These are phyloP conservation scores for Thraustotheca clavata DNA, from an alignment of 352 stramenopile species.

Conservation along the genomic window DNA sequence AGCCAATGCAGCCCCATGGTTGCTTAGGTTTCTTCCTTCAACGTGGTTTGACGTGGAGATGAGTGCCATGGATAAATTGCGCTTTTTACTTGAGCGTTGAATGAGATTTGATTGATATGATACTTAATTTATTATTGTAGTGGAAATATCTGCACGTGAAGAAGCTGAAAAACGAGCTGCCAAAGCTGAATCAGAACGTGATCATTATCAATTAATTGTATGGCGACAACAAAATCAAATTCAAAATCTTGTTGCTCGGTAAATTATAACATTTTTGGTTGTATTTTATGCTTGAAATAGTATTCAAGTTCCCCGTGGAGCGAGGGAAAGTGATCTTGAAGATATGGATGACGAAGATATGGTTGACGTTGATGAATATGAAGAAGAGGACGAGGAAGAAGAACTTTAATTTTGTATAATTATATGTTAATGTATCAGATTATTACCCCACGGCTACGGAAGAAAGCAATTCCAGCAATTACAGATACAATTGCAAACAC, in stretches of 20 bases:
- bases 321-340: constrained; percentile 6
- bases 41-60: constrained; percentile 11
- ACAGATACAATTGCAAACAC: constrained; percentile 33
- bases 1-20: neutral
- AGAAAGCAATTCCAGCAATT: constrained; percentile 46
- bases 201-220: constrained; percentile 15
- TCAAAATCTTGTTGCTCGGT: constrained; percentile 10
- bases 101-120: neutral
- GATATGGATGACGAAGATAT: constrained; percentile 15
- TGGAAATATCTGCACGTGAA: constrained; percentile 14
- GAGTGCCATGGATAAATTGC: constrained; percentile 1
- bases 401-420: neutral
- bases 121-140: constrained; percentile 3
- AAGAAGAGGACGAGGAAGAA: neutral
- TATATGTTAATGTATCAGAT: constrained; percentile 23
- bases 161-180: constrained; percentile 13
- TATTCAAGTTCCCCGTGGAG: neutral
- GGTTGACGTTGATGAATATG: neutral
- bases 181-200: constrained; percentile 19
- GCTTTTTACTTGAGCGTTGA: constrained; percentile 9
- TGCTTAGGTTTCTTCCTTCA: neutral
- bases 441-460: constrained; percentile 60
- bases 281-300: neutral
- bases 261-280: neutral
- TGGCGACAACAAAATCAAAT: constrained; percentile 22